phyloP scores from a whole-genome alignment of 2,329 filamentous ascomycete species.

The Colletotrichum graminicola region DNA sequence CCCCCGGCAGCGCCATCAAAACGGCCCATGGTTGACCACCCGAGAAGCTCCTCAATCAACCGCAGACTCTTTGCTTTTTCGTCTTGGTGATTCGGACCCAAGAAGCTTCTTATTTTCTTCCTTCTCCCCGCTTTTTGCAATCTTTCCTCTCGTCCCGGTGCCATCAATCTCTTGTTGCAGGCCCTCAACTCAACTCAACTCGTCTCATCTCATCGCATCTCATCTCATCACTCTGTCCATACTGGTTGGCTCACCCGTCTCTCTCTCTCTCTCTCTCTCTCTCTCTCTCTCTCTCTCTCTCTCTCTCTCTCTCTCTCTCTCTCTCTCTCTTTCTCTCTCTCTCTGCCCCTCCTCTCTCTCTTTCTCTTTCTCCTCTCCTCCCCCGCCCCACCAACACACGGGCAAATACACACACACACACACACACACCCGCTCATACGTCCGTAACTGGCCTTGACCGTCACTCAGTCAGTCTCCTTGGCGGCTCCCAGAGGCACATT shows the following conservation, averaged over 20 bases:
- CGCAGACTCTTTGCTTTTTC: constrained; percentile 16
- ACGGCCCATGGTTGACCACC: constrained; percentile 4
- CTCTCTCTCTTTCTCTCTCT: background rate
- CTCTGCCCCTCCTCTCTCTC: background rate
- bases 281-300: background rate
- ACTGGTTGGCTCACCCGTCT: background rate
- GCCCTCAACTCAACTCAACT: background rate
- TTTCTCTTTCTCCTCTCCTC: background rate
- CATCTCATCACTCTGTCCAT: background rate
- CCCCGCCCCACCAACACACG: background rate
- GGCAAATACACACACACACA: background rate
- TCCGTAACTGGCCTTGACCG: constrained; percentile 21
- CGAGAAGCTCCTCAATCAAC: background rate
- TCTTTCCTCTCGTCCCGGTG: background rate
- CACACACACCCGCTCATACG: constrained; percentile 15
- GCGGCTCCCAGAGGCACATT: background rate
- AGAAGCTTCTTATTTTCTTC: background rate
- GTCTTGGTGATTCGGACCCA: constrained; percentile 20
- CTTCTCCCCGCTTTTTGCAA: background rate
- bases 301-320: background rate
- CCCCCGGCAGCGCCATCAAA: background rate
- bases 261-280: background rate
- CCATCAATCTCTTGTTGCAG: background rate
- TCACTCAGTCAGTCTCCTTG: background rate
- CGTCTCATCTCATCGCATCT: background rate